Evolutionary conservation across 2,329 filamentous ascomycete species (phyloP), one percentile per base, ranked within the genome.

Genomic region (Alternaria arbusti): DNA sequence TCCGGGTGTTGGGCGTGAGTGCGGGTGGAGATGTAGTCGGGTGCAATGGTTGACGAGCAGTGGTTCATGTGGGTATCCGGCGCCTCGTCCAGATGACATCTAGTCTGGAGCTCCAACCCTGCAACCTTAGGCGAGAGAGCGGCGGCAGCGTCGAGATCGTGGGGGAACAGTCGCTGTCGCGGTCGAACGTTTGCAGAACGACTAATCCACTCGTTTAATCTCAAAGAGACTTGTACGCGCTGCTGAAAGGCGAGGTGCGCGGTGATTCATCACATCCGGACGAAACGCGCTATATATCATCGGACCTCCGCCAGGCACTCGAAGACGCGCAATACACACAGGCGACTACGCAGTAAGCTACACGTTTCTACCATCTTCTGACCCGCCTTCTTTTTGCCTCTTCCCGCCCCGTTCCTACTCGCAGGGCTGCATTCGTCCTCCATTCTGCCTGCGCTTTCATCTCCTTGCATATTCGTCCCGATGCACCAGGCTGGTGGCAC

Each of bases 51-150:
- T 56, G 61, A 54, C 51, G 54, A 45, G 61, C 45, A 49, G 32
- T 62, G 47, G 60, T 72, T 69, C 66, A 72, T 73, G 73, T 74
- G 70, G 64, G 72, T 73, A 75, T 66, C 73, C 73, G 72, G 55
- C 69, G 74, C 73, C 68, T 68, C 61, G 64, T 65, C 62, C 63
- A 51, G 44, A 64, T 62, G 62, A 66, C 66, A 66, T 70, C 63
- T 65, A 68, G 56, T 26, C 44, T 44, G 68, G 63, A 74, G 73
- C 73, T 73, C 68, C 65, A 69, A 65, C 61, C 68, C 63, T 52
- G 63, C 66, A 49, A 44, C 54, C 55, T 52, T 67, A 64, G 58
- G 64, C 68, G 65, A 68, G 57, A 22, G 22, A n/a, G 43, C 30
- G 54, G 60, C 63, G 47, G 54, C 55, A 60, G 26, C 51, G 50